phyloP scores from a whole-genome alignment of 305 asterid species.

The Caryopteris hybrid region DNA sequence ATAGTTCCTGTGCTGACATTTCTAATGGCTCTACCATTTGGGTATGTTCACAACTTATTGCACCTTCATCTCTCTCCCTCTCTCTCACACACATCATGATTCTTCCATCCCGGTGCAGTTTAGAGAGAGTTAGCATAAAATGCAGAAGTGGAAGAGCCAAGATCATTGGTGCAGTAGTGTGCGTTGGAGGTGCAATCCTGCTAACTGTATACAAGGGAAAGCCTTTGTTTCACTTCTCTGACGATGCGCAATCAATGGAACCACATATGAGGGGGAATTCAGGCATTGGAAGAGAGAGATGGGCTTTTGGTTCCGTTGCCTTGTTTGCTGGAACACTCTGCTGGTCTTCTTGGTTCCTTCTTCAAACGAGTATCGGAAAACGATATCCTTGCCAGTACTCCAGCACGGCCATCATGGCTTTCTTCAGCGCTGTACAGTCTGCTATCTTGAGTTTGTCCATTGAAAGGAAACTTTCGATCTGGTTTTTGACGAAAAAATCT shows the following conservation, averaged over 20 bases:
- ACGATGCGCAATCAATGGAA: conserved; percentile 4
- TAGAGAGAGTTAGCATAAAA: conserved; percentile 48
- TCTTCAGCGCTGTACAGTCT: conserved; percentile 62
- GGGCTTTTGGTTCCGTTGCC: conserved; percentile 57
- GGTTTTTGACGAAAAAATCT: conserved; percentile 40
- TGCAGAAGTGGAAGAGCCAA: conserved; percentile 52
- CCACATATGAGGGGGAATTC: neutral
- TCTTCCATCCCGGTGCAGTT: conserved; percentile 28
- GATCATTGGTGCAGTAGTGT: conserved; percentile 46
- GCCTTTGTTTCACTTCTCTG: conserved; percentile 45
- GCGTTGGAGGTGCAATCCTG: conserved; percentile 63
- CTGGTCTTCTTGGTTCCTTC: conserved; percentile 78
- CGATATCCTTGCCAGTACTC: conserved; percentile 72
- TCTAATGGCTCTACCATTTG: conserved; percentile 63
- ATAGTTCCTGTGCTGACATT: conserved; percentile 70
- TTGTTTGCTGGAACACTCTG: conserved; percentile 60
- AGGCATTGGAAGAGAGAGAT: conserved; percentile 24
- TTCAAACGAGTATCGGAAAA: conserved; percentile 50
- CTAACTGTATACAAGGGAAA: conserved; percentile 50
- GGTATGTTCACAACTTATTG: conserved; percentile 24
- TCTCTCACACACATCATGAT: neutral
- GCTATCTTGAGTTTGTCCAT: conserved; percentile 43
- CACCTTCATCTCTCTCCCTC: neutral
- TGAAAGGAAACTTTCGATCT: conserved; percentile 40
- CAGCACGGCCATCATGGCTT: conserved; percentile 66